A percentile compares a stretch with the other conserved stretches of the same genome.
These are phyloP conservation scores for Chrysochromulina tobinii DNA, from an alignment of 78 protist genomes.

Conservation along the genomic window DNA sequence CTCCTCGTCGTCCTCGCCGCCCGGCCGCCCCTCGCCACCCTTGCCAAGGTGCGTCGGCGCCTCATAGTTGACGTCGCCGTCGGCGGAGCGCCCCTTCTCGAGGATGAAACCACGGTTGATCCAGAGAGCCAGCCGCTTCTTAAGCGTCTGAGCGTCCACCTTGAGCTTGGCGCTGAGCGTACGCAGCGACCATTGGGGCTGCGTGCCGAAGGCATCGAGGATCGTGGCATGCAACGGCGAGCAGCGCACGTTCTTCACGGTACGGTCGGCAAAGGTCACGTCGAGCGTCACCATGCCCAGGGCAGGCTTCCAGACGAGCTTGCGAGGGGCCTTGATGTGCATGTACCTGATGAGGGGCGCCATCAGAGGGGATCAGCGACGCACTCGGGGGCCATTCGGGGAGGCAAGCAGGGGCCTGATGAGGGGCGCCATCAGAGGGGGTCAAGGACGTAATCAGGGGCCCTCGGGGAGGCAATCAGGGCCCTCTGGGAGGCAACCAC, in stretches of 20 bases:
- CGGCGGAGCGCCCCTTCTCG: background rate
- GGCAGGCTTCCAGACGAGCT: constrained; percentile 61
- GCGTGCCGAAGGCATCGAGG: constrained; percentile 34
- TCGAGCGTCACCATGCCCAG: constrained; percentile 72
- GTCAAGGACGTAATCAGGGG: too few species aligned
- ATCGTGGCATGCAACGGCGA: constrained; percentile 70
- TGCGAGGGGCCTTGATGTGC: constrained; percentile 57
- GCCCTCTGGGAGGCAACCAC: too few species aligned
- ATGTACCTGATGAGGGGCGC: background rate
- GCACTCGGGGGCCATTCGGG: too few species aligned
- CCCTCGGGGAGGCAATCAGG: too few species aligned
- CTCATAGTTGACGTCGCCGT: too few species aligned
- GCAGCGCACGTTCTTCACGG: constrained; percentile 24
- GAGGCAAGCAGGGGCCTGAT: too few species aligned
- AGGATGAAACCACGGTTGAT: constrained; percentile 48
- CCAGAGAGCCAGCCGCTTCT: constrained; percentile 61
- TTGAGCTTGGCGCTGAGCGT: background rate
- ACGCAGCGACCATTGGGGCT: background rate
- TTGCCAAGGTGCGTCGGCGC: too few species aligned
- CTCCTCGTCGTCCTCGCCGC: background rate
- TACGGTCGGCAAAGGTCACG: constrained; percentile 36
- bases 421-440: too few species aligned
- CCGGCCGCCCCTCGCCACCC: too few species aligned
- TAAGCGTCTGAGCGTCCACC: constrained; percentile 23
- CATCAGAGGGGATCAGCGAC: too few species aligned